Base-by-base conservation (phyloP, 768 basidiomycete genomes). In the Boletus pseudo-olivaceus region DNA sequence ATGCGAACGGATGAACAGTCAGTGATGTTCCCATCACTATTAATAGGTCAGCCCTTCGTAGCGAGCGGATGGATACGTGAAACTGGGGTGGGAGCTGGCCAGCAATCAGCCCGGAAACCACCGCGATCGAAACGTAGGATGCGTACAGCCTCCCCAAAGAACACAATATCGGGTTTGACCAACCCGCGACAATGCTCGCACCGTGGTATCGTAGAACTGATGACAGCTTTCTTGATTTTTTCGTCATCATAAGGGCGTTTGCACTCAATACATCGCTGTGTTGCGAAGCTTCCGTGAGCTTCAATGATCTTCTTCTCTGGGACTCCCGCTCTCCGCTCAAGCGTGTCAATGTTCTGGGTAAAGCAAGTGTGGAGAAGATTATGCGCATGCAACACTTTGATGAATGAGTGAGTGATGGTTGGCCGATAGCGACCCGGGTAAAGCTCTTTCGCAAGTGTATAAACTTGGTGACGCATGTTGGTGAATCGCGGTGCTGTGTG, bases 261-360 rank as follows among this genome's bases (percentile, higher is more conserved):
- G 68, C 97, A 99, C 7, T 82, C 75, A 15, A 98, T 83, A 60
- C 97, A 99, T 48, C 82, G 77, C 51, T 96, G 90, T 2, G 77
- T 73, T 0, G 96, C 96, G 61, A 98, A 99, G 60, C 90, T 94
- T 3, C 96, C 97, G 64, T 99, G 97, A 0, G 97, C 97, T 73
- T 98, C 96, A 45, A 98, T 78, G 56, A 98, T 85, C 67, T 84
- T 84, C 32, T 80, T 71, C 1, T 70, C 77, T 0, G 89, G 84
- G 0, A 97, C 79, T 6, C 91, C 91, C 0, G 93, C 91, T 6
- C 83, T 78, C 2, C 90, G 80, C 66, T 98, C 96, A 14, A 98
- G 82, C 0, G 93, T 95, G 67, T 98, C 95, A 51, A 93, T 93
- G 65, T 94, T 95, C 70, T 93, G 93, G 6, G 92, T 93, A 64